Conservation (phyloP, 2,329 filamentous ascomycete species). For the Botrytis squamosa region DNA sequence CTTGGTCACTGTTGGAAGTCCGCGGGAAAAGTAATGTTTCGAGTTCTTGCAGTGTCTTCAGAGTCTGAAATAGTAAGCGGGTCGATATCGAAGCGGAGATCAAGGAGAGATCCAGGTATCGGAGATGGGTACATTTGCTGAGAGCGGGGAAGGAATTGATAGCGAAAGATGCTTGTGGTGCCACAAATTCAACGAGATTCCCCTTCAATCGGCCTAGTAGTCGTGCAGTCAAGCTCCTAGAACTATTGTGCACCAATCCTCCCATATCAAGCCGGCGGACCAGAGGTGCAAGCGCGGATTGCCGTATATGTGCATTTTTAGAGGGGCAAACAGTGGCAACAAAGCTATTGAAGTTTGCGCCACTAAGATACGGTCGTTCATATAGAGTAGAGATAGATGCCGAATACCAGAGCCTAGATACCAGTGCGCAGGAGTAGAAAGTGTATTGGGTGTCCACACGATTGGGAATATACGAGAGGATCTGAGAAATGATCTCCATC, state of each 20-base stretch:
- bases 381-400: constrained; percentile 35
- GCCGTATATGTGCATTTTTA: constrained; percentile 40
- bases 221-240: constrained; percentile 37
- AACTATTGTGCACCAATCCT: constrained; percentile 37
- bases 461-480: constrained; percentile 36
- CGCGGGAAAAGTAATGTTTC: constrained; percentile 39
- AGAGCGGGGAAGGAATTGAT: constrained; percentile 40
- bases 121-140: constrained; percentile 38
- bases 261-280: constrained; percentile 39
- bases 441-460: constrained; percentile 28
- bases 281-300: constrained; percentile 34
- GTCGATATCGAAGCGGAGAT: constrained; percentile 38
- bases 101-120: constrained; percentile 37
- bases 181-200: constrained; percentile 39
- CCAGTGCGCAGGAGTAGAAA: constrained; percentile 36
- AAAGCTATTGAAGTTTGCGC: constrained; percentile 38
- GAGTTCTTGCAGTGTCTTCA: constrained; percentile 34
- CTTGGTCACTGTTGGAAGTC: constrained; percentile 31
- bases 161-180: constrained; percentile 39
- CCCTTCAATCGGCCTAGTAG: constrained; percentile 39
- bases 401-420: constrained; percentile 38
- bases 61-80: constrained; percentile 37
- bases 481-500: constrained; percentile 37
- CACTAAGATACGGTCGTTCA: constrained; percentile 33
- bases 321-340: constrained; percentile 40